Percentiles rank a stretch among this genome's conserved stretches.
Evolutionary conservation across 2,329 filamentous ascomycete species (phyloP).

Genomic region (Fusarium sp.): DNA sequence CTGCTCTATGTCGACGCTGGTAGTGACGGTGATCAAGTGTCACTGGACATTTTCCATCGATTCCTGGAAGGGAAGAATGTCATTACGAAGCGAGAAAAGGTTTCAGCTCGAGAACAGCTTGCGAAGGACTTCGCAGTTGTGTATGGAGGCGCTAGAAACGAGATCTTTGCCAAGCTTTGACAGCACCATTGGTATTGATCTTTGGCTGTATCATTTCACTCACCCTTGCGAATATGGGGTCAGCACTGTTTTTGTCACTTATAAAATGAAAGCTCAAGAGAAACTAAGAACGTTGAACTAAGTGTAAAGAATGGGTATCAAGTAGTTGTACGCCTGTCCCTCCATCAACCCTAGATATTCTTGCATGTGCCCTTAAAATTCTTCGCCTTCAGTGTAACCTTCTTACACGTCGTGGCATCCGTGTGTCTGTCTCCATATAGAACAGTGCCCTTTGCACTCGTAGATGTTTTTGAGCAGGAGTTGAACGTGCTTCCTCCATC

Average conservation of each 20-base stretch:
- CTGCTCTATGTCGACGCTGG: constrained; percentile 53
- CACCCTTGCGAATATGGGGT: background rate
- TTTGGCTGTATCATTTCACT: background rate
- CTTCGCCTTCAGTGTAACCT: constrained; percentile 35
- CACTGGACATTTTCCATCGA: constrained; percentile 50
- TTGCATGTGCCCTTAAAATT: constrained; percentile 42
- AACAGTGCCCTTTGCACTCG: constrained; percentile 30
- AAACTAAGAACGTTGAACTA: background rate
- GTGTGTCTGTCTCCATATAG: constrained; percentile 35
- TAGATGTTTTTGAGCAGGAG: constrained; percentile 37
- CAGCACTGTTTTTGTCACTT: background rate
- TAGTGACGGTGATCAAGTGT: constrained; percentile 47
- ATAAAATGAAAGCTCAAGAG: background rate
- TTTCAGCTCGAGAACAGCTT: constrained; percentile 40
- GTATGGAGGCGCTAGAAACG: constrained; percentile 42
- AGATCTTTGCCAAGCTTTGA: constrained; percentile 38
- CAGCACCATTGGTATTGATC: background rate
- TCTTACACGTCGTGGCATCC: constrained; percentile 34
- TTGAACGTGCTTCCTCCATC: constrained; percentile 37
- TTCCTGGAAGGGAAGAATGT: constrained; percentile 47
- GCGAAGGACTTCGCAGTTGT: constrained; percentile 47
- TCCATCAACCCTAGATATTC: constrained; percentile 12
- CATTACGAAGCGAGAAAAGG: constrained; percentile 24
- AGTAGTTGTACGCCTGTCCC: no score
- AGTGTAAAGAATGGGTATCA: background rate